Conservation (phyloP, 305 asterid genomes). For the Solanum hybrid region DNA sequence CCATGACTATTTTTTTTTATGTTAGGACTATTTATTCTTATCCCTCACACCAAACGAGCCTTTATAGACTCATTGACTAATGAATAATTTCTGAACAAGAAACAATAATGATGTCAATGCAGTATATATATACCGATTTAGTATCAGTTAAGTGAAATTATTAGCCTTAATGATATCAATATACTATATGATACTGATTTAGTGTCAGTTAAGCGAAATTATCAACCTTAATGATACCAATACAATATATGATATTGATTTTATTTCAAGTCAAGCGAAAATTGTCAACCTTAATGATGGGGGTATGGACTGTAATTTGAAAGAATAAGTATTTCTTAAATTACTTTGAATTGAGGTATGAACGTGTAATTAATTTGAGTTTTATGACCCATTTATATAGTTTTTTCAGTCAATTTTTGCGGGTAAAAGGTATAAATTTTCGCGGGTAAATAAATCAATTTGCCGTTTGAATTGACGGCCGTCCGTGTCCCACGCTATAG, state of each 20-base stretch:
- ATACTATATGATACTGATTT: too few relatives aligned
- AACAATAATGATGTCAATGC: neutral
- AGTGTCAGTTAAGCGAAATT: neutral
- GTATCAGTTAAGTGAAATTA: too few relatives aligned
- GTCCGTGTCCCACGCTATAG: neutral
- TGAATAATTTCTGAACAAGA: neutral
- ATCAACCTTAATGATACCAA: too few relatives aligned
- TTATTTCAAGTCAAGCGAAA: too few relatives aligned
- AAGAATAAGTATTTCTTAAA: neutral
- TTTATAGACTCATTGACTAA: too few relatives aligned
- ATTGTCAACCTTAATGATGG: neutral
- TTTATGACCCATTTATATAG: neutral
- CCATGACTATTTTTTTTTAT: too few relatives aligned
- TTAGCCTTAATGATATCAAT: too few relatives aligned
- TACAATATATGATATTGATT: too few relatives aligned
- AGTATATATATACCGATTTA: too few relatives aligned
- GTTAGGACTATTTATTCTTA: too few relatives aligned
- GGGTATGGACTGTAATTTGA: neutral
- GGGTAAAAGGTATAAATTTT: neutral
- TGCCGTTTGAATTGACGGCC: neutral
- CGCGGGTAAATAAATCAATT: neutral
- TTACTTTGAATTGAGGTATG: neutral
- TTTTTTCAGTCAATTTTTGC: neutral
- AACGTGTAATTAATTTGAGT: neutral
- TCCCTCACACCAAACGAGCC: too few relatives aligned